Conservation (phyloP, 2,329 filamentous ascomycete genomes). For the Chaetomiaceae sp. region DNA sequence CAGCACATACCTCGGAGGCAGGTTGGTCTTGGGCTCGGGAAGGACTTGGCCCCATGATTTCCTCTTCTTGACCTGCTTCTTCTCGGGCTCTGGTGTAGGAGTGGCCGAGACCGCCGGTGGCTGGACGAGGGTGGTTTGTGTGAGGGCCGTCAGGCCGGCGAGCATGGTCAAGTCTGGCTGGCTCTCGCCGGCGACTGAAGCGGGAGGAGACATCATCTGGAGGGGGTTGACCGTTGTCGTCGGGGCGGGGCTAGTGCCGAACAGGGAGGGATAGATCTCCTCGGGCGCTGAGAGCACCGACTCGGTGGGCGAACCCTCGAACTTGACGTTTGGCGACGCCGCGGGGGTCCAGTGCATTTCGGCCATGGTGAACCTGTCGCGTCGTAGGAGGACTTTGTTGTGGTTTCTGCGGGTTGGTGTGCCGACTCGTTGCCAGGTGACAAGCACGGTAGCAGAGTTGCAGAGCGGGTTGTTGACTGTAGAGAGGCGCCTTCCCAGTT, state of each 20-base stretch:
- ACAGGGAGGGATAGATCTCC: slow-evolving; percentile 47
- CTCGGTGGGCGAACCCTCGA: slow-evolving; percentile 52
- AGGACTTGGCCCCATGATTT: slow-evolving; percentile 99
- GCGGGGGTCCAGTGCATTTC: slow-evolving; percentile 42
- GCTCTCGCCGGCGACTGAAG: slow-evolving; percentile 35
- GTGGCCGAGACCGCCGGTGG: slow-evolving; percentile 18
- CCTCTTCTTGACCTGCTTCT: slow-evolving; percentile 83
- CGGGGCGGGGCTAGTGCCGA: slow-evolving; percentile 34
- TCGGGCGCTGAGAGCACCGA: slow-evolving; percentile 49
- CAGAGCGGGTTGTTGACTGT: slow-evolving; percentile 26
- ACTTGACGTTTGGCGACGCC: slow-evolving; percentile 44
- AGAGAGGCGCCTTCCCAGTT: slow-evolving; percentile 37
- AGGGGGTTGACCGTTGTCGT: slow-evolving; percentile 40
- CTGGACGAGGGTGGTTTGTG: slow-evolving; percentile 9
- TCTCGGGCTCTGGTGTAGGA: slow-evolving; percentile 41
- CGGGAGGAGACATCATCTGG: slow-evolving; percentile 46
- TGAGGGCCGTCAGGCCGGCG: slow-evolving; percentile 21
- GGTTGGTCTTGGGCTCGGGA: slow-evolving; percentile 92
- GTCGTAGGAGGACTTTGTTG: slow-evolving; percentile 27
- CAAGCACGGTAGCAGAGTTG: slow-evolving; percentile 9
- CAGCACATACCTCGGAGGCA: slow-evolving; percentile 67
- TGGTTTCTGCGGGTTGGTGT: slow-evolving; percentile 1
- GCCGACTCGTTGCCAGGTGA: slow-evolving; percentile 6
- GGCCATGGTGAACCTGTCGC: slow-evolving; percentile 9
- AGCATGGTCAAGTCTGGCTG: slow-evolving; percentile 28